Evolutionary conservation across 768 basidiomycete species (phyloP).

Genomic region (Hericium erinaceus): DNA sequence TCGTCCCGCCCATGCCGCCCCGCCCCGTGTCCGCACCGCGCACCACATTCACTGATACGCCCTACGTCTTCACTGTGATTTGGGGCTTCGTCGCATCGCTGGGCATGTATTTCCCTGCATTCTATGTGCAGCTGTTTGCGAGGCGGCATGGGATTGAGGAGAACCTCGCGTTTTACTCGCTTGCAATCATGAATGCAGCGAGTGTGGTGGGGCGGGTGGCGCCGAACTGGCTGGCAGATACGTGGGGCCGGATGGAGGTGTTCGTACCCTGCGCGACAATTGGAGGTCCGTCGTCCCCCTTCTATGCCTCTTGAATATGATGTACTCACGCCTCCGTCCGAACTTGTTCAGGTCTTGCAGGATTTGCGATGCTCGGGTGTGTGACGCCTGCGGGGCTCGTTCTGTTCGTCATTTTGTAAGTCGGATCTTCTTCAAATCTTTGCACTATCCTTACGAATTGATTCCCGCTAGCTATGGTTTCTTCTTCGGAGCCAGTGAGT

Average conservation of each 20-base stretch:
- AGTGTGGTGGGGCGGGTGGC: not conserved
- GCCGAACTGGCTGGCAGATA: not conserved
- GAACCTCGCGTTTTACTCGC: not conserved
- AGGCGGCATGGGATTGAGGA: not conserved
- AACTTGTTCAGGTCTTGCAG: not conserved
- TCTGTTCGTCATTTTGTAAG: not conserved
- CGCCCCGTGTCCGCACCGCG: not conserved
- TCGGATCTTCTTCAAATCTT: not conserved
- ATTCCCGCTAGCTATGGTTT: not conserved
- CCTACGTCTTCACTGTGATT: not conserved
- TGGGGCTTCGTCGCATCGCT: not conserved
- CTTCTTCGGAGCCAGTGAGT: conserved; percentile 2
- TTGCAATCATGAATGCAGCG: not conserved
- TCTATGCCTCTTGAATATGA: not conserved
- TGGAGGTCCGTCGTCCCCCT: not conserved
- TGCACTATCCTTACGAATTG: not conserved
- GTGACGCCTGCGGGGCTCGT: not conserved
- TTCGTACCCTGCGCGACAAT: not conserved
- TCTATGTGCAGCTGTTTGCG: not conserved
- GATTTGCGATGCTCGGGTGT: not conserved
- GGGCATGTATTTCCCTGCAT: conserved; percentile 1
- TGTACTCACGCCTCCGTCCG: not conserved
- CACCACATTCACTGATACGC: not conserved
- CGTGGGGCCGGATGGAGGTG: not conserved
- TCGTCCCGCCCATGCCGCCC: not conserved